A percentile compares a stretch with the other conserved stretches of the same genome.
Conservation (phyloP, 805 yeast species). For the Ogataea polymorpha region DNA sequence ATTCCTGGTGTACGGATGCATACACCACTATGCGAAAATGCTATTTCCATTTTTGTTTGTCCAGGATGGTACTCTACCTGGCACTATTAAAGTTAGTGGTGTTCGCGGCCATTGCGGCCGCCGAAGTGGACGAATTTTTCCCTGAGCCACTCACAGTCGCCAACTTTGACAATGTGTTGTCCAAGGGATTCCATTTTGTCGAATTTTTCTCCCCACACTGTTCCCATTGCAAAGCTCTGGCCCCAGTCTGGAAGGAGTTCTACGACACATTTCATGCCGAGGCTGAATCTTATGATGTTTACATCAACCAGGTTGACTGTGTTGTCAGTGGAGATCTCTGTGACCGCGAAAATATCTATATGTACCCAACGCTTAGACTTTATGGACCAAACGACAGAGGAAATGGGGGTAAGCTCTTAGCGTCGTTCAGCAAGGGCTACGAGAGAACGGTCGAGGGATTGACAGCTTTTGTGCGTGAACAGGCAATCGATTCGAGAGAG, state of each 20-base stretch:
- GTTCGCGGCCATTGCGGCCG: not conserved
- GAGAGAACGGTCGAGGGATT: slow-evolving; percentile 49
- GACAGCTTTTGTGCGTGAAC: slow-evolving; percentile 50
- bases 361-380: slow-evolving; percentile 70
- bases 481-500: slow-evolving; percentile 41
- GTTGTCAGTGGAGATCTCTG: slow-evolving; percentile 85
- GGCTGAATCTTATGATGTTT: slow-evolving; percentile 45
- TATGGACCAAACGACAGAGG: slow-evolving; percentile 56
- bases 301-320: slow-evolving; percentile 81
- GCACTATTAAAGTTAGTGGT: not conserved
- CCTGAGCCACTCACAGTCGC: slow-evolving; percentile 52
- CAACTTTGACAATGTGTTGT: slow-evolving; percentile 48
- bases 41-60: not conserved
- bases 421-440: slow-evolving; percentile 45
- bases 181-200: slow-evolving; percentile 63
- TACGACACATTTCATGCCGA: slow-evolving; percentile 48
- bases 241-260: slow-evolving; percentile 79
- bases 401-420: slow-evolving; percentile 34
- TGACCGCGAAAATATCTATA: slow-evolving; percentile 53
- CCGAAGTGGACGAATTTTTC: slow-evolving; percentile 25
- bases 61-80: slow-evolving; percentile 1
- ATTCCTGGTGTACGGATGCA: slow-evolving; percentile 3
- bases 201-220: slow-evolving; percentile 93
- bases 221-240: slow-evolving; percentile 71
- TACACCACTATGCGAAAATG: not conserved